Conservation (phyloP, 2,329 filamentous ascomycete genomes). For the Paecilomyces sp. region DNA sequence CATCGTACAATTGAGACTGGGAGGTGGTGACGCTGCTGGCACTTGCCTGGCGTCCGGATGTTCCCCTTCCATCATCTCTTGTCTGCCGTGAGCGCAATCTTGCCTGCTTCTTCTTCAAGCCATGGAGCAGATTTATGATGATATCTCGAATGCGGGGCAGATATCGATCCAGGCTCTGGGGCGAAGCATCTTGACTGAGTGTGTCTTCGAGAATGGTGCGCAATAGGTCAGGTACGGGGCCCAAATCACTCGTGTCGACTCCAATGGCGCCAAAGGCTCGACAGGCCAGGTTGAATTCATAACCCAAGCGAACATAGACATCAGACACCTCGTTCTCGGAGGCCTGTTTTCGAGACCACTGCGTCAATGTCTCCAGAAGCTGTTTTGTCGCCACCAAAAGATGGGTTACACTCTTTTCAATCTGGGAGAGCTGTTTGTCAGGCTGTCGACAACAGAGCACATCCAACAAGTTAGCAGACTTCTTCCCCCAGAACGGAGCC, state of each 20-base stretch:
- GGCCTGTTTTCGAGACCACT: slow-evolving; percentile 90
- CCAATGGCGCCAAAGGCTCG: slow-evolving; percentile 95
- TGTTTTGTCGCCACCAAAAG: slow-evolving; percentile 96
- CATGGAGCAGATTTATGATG: slow-evolving; percentile 94
- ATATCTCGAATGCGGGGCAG: slow-evolving; percentile 93
- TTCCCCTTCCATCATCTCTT: slow-evolving; percentile 39
- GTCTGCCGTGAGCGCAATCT: slow-evolving; percentile 59
- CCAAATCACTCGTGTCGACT: slow-evolving; percentile 87
- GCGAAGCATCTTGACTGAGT: slow-evolving; percentile 89
- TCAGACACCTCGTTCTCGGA: slow-evolving; percentile 95
- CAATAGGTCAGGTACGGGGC: slow-evolving; percentile 87
- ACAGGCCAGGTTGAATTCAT: slow-evolving; percentile 99
- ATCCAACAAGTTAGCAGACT: slow-evolving; percentile 7
- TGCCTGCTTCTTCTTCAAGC: slow-evolving; percentile 94
- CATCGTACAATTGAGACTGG: slow-evolving; percentile 38
- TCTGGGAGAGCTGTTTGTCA: slow-evolving; percentile 79
- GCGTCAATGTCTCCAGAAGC: slow-evolving; percentile 90
- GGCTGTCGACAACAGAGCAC: slow-evolving; percentile 40
- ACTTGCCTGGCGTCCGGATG: slow-evolving; percentile 36
- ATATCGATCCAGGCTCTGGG: slow-evolving; percentile 88
- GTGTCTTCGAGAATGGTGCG: slow-evolving; percentile 91
- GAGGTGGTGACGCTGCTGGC: slow-evolving; percentile 39
- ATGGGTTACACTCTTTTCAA: slow-evolving; percentile 98
- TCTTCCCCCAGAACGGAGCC: slow-evolving; percentile 7
- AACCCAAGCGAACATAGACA: slow-evolving; percentile 93